phyloP scores from a whole-genome alignment of 2,329 filamentous ascomycete species.

The Verticillium zaregamsianum region DNA sequence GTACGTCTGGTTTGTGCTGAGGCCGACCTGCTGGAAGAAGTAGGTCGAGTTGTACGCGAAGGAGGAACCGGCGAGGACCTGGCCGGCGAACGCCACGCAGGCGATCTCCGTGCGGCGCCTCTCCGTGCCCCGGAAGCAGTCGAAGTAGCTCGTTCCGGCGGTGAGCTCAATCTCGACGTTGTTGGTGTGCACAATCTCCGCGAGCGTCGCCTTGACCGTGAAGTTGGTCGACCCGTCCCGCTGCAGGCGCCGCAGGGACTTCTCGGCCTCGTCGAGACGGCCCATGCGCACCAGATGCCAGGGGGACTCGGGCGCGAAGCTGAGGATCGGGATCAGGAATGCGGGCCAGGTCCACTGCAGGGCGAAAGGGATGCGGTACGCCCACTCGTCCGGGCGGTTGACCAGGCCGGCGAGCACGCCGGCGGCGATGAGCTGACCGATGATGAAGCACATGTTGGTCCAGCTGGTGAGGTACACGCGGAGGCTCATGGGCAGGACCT shows the following conservation, averaged over 20 bases:
- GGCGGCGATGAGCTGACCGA: conserved; percentile 35
- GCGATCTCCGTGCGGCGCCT: conserved; percentile 30
- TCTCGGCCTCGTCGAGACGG: conserved; percentile 24
- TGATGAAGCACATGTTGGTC: conserved; percentile 38
- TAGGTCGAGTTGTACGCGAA: conserved; percentile 32
- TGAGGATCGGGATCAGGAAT: conserved; percentile 31
- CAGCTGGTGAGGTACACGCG: conserved; percentile 40
- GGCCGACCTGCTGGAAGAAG: conserved; percentile 31
- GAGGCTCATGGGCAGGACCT: conserved; percentile 32
- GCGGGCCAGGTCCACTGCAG: conserved; percentile 46
- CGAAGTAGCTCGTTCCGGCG: conserved; percentile 28
- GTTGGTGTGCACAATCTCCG: conserved; percentile 38
- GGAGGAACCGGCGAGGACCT: conserved; percentile 19
- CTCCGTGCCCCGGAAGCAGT: conserved; percentile 36
- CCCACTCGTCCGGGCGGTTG: conserved; percentile 30
- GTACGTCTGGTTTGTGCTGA: conserved; percentile 23
- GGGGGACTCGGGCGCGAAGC: conserved; percentile 43
- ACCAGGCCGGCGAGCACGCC: conserved; percentile 33
- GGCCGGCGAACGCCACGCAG: conserved; percentile 21
- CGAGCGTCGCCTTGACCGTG: conserved; percentile 28
- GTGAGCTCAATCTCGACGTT: conserved; percentile 27
- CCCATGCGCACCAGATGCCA: conserved; percentile 35
- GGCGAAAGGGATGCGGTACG: conserved; percentile 42
- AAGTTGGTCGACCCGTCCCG: conserved; percentile 10
- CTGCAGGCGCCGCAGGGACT: conserved; percentile 22